Evolutionary conservation across 2,329 filamentous ascomycete species (phyloP), one percentile per base, ranked within the genome.

Genomic region (Fusarium foetens): DNA sequence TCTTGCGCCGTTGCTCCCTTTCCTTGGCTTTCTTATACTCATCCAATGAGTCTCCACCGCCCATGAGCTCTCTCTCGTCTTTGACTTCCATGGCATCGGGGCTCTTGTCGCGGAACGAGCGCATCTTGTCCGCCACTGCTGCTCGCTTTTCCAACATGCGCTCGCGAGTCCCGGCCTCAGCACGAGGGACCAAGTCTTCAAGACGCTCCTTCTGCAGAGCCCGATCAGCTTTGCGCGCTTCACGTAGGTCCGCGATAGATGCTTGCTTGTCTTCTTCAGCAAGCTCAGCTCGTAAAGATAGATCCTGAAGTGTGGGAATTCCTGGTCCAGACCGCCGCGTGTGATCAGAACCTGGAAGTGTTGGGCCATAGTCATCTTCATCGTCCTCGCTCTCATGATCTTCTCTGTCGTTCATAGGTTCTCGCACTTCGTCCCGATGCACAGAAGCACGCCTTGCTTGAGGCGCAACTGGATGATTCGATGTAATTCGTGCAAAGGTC

Each of bases 71-170:
- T 21, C 85, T 84, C 17, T 97, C 95, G 0, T 87, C 87, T 84
- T 87, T 70, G 81, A 77, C 86, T 1, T 81, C 85, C 59, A 80
- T 84, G 7, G 70, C 57, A 1, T 89, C 90, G 0, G 91, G 89
- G 17, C 90, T 91, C 71, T 87, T 90, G 72, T 94, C 86, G 64
- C 90, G 84, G 78, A 97, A 97, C 16, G 88, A 87, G 31, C 90
- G 88, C 84, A 97, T 91, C 73, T 91, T 90, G 11, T 92, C 91
- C 35, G 92, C 92, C 9, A 88, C 85, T 70, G 93, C 92, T 38
- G 87, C 88, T 72, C 91, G 92, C 87, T 98, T 98, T 84, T 99
- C 95, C 2, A 98, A 86, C 77, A 90, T 89, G 16, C 95, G 90
- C 83, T 97, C 95, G 49, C 91, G 90, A 2, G 93, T 93, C 1